Percentiles rank a stretch among this genome's conserved stretches.
Evolutionary conservation across 2,329 filamentous ascomycete genomes (phyloP).

Genomic region (Colletotrichum sp.): DNA sequence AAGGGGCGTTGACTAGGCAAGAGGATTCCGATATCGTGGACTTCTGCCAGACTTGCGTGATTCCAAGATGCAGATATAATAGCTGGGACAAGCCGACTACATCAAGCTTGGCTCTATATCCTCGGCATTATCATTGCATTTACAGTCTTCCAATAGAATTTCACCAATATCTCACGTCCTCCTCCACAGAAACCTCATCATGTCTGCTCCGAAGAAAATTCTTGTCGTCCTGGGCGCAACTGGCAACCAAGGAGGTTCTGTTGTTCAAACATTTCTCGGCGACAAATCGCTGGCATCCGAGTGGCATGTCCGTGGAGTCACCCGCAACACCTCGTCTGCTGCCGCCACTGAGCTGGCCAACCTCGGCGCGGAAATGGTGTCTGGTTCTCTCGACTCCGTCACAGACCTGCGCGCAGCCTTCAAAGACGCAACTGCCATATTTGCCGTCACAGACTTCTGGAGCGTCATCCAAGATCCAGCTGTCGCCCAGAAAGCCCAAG

Average conservation of each 20-base stretch:
- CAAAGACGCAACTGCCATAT: constrained; percentile 52
- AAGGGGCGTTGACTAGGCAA: background rate
- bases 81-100: background rate
- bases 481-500: constrained; percentile 29
- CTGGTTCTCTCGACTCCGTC: constrained; percentile 47
- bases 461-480: constrained; percentile 49
- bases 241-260: background rate
- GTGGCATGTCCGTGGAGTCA: constrained; percentile 45
- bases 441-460: constrained; percentile 62
- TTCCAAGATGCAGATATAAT: background rate
- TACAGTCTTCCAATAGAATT: background rate
- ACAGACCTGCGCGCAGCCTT: constrained; percentile 44
- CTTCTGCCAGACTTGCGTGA: background rate
- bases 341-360: constrained; percentile 42
- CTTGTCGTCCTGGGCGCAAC: background rate
- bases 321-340: constrained; percentile 46
- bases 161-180: background rate
- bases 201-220: background rate
- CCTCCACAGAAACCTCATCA: background rate
- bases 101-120: background rate
- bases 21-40: background rate
- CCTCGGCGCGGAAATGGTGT: constrained; percentile 46
- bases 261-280: background rate
- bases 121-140: background rate
- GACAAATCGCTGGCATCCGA: background rate